A percentile compares a stretch with the other conserved stretches of the same genome.
Evolutionary conservation across 805 yeast genomes (phyloP).

Genomic region (Ogataea trehaloabstinens): DNA sequence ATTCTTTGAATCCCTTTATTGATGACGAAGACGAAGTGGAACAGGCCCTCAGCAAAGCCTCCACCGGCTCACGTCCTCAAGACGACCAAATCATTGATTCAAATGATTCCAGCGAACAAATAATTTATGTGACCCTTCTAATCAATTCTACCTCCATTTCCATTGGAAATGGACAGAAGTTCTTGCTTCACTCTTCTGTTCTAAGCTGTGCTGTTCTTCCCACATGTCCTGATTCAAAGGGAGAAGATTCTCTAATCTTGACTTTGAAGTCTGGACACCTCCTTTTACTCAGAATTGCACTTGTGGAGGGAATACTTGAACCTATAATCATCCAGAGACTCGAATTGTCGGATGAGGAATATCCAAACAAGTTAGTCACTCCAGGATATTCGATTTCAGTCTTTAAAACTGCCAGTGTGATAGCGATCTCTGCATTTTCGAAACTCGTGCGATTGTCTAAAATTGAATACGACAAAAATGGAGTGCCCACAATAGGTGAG

Average conservation of each 20-base stretch:
- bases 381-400: constrained; percentile 19
- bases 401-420: constrained; percentile 17
- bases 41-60: constrained; percentile 3
- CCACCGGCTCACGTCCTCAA: background rate
- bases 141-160: constrained; percentile 25
- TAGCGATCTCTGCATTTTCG: constrained; percentile 25
- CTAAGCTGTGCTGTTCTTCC: constrained; percentile 25
- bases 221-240: constrained; percentile 16
- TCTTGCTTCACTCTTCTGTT: constrained; percentile 21
- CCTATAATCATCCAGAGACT: constrained; percentile 25
- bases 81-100: constrained; percentile 2
- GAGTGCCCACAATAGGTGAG: constrained; percentile 16
- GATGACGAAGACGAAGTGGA: constrained; percentile 24
- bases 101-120: background rate
- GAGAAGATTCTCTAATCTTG: constrained; percentile 28
- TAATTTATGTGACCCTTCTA: constrained; percentile 17
- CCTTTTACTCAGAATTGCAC: constrained; percentile 20
- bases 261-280: constrained; percentile 22
- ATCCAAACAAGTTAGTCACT: constrained; percentile 10
- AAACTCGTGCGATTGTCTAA: constrained; percentile 18
- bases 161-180: constrained; percentile 17
- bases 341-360: constrained; percentile 5
- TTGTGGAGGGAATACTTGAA: constrained; percentile 13
- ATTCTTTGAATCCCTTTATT: constrained; percentile 22
- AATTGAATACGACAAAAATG: constrained; percentile 17